Base-by-base conservation (phyloP, 495 filamentous ascomycete genomes). In the Trichoderma erinaceum region DNA sequence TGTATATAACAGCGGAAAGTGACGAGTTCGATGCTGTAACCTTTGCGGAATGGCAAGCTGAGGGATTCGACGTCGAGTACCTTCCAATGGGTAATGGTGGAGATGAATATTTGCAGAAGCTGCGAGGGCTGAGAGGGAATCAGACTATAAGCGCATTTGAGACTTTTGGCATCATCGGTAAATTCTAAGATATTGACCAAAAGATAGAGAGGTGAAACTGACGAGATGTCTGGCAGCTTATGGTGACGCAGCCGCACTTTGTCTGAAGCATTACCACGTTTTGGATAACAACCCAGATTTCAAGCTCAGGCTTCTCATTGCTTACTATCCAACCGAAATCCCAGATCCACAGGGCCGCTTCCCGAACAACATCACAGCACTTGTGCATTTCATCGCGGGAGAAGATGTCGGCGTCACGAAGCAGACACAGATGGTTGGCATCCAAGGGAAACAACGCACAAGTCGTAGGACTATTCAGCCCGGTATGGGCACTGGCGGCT, bases 1-100 rank as follows among this genome's bases (percentile, higher is more conserved):
- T 91, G n/a, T 87, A 87, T 71, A 76, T 91, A 56, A 87, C 88
- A 0, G 81, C 88, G 7, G 88, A 91, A 70, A 78, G 77, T 15
- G 76, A 79, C 0, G 86, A 88, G 4, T 91, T 90, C 70, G 88
- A 90, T 71, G 66, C 74, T 8, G 73, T 83, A 6, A 85, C 82
- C 0, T 68, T 89, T 38, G 77, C 79, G 21, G 79, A 82, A 35
- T 91, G 88, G 89, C 79, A 79, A 35, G 84, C 84, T 66, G 89
- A 92, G 70, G 89, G 88, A 16, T 91, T 90, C 74, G 76, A 84
- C 41, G 86, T 88, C 3, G 73, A 80, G 2, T 91, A 91, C 69
- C 63, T 90, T 0, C 82, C 87, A 0, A 79, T 87, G 69, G 78
- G 82, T 18, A 73, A 76, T 7, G 83, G 82, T 21, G 84, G 80